phyloP scores from a whole-genome alignment of 257 asterid species.

The Solanum piurae region DNA sequence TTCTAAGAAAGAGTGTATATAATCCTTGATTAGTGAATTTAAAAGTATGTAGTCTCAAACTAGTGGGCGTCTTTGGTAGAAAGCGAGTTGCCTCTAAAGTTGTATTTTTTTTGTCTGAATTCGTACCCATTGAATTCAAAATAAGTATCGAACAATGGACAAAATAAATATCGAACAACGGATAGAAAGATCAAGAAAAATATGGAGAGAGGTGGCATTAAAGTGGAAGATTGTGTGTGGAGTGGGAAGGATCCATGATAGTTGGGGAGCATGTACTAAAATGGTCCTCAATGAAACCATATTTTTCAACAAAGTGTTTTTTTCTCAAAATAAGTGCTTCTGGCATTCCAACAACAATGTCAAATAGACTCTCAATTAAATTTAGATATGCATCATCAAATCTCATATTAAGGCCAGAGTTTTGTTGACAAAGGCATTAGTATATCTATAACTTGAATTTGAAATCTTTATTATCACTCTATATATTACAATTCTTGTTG shows the following conservation, averaged over 20 bases:
- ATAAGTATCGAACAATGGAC: not conserved
- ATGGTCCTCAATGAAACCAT: not conserved
- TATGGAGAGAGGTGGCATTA: not conserved
- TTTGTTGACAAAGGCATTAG: too few relatives aligned
- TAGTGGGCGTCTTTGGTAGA: not conserved
- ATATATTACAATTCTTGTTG: too few relatives aligned
- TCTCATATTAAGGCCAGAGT: too few relatives aligned
- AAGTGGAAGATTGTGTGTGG: not conserved
- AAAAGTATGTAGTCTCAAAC: not conserved
- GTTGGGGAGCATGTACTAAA: not conserved
- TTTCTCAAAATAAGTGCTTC: too few relatives aligned
- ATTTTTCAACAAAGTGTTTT: too few relatives aligned
- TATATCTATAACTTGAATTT: too few relatives aligned
- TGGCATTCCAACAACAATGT: too few relatives aligned
- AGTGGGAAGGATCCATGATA: not conserved
- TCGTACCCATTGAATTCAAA: not conserved
- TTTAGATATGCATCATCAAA: too few relatives aligned
- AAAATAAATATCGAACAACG: not conserved
- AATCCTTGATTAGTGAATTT: not conserved
- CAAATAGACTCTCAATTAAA: too few relatives aligned
- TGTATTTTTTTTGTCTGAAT: not conserved
- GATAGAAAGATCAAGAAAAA: accelerated
- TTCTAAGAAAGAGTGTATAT: not conserved
- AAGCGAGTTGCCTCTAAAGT: not conserved
- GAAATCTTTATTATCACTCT: too few relatives aligned